Evolutionary conservation across 2,329 filamentous ascomycete genomes (phyloP), one percentile per base, ranked within the genome.

Genomic region (Stagonosporopsis cucurbitacearum): DNA sequence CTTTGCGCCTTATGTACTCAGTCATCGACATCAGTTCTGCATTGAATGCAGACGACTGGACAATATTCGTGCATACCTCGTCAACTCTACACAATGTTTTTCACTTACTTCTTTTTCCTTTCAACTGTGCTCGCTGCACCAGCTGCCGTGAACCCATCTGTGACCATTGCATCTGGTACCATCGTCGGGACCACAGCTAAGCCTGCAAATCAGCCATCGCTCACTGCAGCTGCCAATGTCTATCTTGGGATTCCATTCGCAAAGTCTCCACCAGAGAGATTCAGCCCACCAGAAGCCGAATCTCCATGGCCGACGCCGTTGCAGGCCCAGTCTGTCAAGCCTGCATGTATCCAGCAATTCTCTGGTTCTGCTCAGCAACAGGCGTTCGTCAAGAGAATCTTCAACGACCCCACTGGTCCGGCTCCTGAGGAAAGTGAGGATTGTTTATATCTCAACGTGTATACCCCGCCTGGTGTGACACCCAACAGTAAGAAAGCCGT

Each of bases 381-480:
- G 17, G 46, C 19, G 56, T 58, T 41, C 59, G 62, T n/a, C 39
- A 57, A 51, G 23, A 51, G 44, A 20, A 50, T 45, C 20, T 55
- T 50, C 47, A 64, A 40, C 23, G 60, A 64, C 40, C 59, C 54
- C 3, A 15, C 33, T 17, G 59, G 58, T n/a, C 54, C 58, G 9
- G 50, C 58, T 2, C 58, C 57, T 4, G 50, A 53, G 26, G 67
- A 70, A 39, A 67, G 60, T 23, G 75, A 78, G 33, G 74, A 78
- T 50, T 78, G 75, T 50, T 48, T 78, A 17, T 70, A 74, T 15
- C 63, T 77, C 9, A 75, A 78, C 49, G 68, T 77, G 1, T 69
- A 70, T 17, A 70, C 67, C 1, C 74, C 74, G 6, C 32, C 54
- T 9, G 49, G n/a, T 49, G 45, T 22, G 26, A 51, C 45, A 25